Conservation (phyloP, 2,329 filamentous ascomycete genomes). For the Penicillium sp. region DNA sequence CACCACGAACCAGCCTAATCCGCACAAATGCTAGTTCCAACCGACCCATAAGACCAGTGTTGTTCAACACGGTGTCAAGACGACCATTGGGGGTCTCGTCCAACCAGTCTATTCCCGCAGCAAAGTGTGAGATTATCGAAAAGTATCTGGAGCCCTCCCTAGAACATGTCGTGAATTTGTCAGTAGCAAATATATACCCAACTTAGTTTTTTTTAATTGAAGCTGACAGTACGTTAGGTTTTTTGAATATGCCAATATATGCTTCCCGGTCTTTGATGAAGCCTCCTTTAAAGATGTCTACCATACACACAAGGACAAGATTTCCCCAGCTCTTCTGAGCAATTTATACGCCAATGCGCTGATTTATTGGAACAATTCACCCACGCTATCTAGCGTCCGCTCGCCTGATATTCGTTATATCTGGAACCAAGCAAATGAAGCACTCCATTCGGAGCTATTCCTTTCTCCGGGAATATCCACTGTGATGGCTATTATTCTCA, state of each 20-base stretch:
- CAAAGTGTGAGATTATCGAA: constrained; percentile 47
- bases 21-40: constrained; percentile 21
- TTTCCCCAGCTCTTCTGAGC: constrained; percentile 51
- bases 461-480: constrained; percentile 53
- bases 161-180: neutral
- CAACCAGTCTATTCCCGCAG: constrained; percentile 25
- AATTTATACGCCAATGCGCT: constrained; percentile 51
- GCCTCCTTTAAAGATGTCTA: constrained; percentile 43
- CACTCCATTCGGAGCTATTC: constrained; percentile 53
- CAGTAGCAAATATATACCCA: neutral
- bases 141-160: constrained; percentile 40
- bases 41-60: constrained; percentile 29
- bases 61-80: constrained; percentile 48
- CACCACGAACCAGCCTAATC: constrained; percentile 18
- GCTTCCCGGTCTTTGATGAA: constrained; percentile 54
- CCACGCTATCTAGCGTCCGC: constrained; percentile 30
- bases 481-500: constrained; percentile 51
- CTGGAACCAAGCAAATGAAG: constrained; percentile 56
- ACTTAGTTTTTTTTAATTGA: neutral
- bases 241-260: constrained; percentile 48
- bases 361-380: constrained; percentile 48
- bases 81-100: constrained; percentile 35
- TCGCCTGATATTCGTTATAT: constrained; percentile 52
- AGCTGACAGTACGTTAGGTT: constrained; percentile 34
- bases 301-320: constrained; percentile 37